A percentile compares a stretch with the other conserved stretches of the same genome.
Conservation (phyloP, 768 basidiomycete genomes). For the Termitomyces sp. region DNA sequence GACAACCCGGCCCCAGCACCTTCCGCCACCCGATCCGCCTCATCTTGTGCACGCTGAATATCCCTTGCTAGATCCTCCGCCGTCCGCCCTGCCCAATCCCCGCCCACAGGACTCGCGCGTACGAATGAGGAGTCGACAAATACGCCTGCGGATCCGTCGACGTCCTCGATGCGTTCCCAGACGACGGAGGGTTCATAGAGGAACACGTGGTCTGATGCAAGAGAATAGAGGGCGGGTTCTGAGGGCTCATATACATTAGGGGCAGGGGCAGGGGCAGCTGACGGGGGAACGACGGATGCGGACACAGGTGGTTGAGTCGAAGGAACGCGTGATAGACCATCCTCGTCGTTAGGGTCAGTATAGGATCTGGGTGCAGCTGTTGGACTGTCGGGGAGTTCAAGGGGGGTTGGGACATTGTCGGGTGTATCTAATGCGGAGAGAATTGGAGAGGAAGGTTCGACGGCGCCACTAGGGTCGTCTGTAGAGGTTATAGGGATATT, state of each 20-base stretch:
- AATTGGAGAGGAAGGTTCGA: conserved; percentile 2
- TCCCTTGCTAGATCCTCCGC: conserved; percentile 50
- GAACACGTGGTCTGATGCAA: conserved; percentile 85
- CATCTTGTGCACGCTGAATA: conserved; percentile 36
- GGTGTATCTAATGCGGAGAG: conserved; percentile 2
- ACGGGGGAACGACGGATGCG: background rate
- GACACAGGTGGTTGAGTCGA: background rate
- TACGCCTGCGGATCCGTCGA: conserved; percentile 71
- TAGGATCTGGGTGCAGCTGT: conserved; percentile 8
- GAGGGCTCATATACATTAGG: background rate
- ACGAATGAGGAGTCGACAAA: conserved; percentile 76
- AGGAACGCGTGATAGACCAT: background rate
- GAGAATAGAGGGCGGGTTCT: conserved; percentile 58
- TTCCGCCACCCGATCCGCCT: conserved; percentile 11
- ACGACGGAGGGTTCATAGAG: conserved; percentile 71
- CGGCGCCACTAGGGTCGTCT: background rate
- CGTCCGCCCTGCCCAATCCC: conserved; percentile 73
- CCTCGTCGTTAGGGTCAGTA: conserved; percentile 2
- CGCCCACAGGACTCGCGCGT: conserved; percentile 61
- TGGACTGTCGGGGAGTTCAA: conserved; percentile 2
- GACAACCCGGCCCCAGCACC: conserved; percentile 27
- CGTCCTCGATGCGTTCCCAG: conserved; percentile 88
- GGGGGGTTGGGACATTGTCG: conserved; percentile 4
- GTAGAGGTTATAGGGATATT: background rate
- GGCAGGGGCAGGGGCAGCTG: background rate